Base-by-base conservation (phyloP, 208 protist species). In the Trypanosoma melophagium region DNA sequence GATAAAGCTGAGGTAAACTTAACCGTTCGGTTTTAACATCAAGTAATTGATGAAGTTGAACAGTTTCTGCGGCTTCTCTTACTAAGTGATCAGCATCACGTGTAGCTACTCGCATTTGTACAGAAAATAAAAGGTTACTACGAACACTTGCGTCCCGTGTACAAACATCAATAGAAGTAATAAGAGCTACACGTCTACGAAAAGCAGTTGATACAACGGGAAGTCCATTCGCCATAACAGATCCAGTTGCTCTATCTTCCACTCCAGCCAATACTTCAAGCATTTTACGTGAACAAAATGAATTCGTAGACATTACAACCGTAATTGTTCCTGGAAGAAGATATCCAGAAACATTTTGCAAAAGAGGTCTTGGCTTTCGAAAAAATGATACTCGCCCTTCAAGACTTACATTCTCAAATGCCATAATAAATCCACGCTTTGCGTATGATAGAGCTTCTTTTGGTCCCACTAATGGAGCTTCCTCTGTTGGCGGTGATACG, bases 151-250 rank as follows among this genome's bases (percentile, higher is more conserved):
- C 55, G 40, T 74, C 65, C 14, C 16, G 35, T 7, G 49, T 60
- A 42, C 66, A 51, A 10, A 69, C 69, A 12, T 69, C 68, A 38
- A 66, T 59, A 22, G 65, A 68, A 2, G 58, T 74, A 38, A 80
- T 80, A 47, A 66, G 66, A 1, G 65, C 75, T n/a, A 76, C 75
- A 24, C 66, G 63, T 14, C 35, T 49, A 0, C 63, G 45, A 53
- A 69, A 80, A 1, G 70, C 61, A 12, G 44, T 62, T 3, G 64
- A 71, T 0, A 67, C 42, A 35, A 64, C 65, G 1, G 75, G 75
- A 56, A 76, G 57, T n/a, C 31, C 69, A 67, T 80, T 80, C 12
- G 60, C 69, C 69, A 76, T 65, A 42, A 76, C 69, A 12, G 52
- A 65, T 3, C 75, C 75, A 41, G 38, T 31, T 19, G 69, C 60